Evolutionary conservation across 1,139 yeast genomes (phyloP), one percentile per base, ranked within the genome.

Genomic region (Schwanniomyces etchellsii): DNA sequence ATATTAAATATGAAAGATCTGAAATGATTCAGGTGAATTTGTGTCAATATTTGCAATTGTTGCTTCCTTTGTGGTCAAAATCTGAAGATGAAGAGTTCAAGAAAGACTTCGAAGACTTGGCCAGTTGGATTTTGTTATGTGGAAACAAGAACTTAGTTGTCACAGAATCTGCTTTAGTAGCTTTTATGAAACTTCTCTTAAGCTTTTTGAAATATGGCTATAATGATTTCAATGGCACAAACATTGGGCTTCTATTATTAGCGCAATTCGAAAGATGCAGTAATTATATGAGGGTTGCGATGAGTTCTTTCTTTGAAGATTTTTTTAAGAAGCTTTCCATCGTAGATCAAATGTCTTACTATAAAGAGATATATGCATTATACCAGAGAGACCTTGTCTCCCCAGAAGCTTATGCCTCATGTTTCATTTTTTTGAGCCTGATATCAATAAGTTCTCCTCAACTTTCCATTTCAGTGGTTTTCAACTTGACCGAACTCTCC

Each of bases 401-500:
- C 0, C 40, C 57, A 3, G 81, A 74, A 36, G 33, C 47, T 0
- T 48, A 69, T 3, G 66, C 71, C 2, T 50, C 70, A 0, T 67
- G 58, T 39, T 50, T 64, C 16, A 33, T 46, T 11, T 64, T 70
- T 29, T 54, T 70, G 33, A 45, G 57, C 2, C 30, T 32, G 0
- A 30, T 74, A 3, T 45, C 71, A 2, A 28, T 40, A 2, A 33
- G 52, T 2, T 57, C 67, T 1, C 43, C 52, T 5, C 48, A 50
- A 24, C 30, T 64, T 5, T 37, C 56, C 16, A 36, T 57, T 16
- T 50, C 66, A 3, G 48, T 63, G 1, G 36, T 70, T 4, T 65
- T 65, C 41, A 68, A 64, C 35, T 44, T 73, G 25, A 46, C 70
- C 5, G 75, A 70, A 35, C 50, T 60, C 18, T 53, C 69, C 1